Evolutionary conservation across 441 rosid species (phyloP).

Genomic region (Raphanus hybrid): DNA sequence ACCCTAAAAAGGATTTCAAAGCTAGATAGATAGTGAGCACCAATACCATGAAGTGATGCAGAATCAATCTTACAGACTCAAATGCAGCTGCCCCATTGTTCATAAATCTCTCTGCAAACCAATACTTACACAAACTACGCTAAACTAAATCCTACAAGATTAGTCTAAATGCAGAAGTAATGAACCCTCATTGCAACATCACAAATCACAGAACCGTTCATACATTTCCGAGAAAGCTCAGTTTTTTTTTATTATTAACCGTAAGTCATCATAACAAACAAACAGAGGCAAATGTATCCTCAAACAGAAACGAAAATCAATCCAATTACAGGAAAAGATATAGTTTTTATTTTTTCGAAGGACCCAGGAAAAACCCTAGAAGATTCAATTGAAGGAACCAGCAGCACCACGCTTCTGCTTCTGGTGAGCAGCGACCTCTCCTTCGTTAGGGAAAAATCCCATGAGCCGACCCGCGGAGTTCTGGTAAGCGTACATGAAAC

Average conservation of each 20-base stretch:
- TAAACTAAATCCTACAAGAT: not conserved
- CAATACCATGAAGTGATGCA: not conserved
- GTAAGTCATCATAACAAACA: constrained; percentile 10
- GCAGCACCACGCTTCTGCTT: constrained; percentile 72
- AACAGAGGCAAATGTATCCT: constrained; percentile 30
- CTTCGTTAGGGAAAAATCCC: constrained; percentile 95
- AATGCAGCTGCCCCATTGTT: not conserved
- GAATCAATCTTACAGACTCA: not conserved
- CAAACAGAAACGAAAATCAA: constrained; percentile 1
- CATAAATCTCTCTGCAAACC: constrained; percentile 17
- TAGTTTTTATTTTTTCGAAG: not conserved
- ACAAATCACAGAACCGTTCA: not conserved
- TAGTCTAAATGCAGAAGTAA: not conserved
- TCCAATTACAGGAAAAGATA: not conserved
- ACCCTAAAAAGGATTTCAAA: not conserved
- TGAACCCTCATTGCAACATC: not conserved
- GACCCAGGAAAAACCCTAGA: constrained; percentile 5
- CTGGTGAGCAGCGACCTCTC: constrained; percentile 78
- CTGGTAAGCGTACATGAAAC: constrained; percentile 99
- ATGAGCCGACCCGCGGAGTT: constrained; percentile 93
- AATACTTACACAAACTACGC: not conserved
- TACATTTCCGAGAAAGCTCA: constrained; percentile 7
- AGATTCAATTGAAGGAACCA: constrained; percentile 39
- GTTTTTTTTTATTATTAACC: constrained; percentile 22
- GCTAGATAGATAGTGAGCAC: not conserved